phyloP scores from a whole-genome alignment of 768 basidiomycete species.

The Xerocomellus amylosporus region DNA sequence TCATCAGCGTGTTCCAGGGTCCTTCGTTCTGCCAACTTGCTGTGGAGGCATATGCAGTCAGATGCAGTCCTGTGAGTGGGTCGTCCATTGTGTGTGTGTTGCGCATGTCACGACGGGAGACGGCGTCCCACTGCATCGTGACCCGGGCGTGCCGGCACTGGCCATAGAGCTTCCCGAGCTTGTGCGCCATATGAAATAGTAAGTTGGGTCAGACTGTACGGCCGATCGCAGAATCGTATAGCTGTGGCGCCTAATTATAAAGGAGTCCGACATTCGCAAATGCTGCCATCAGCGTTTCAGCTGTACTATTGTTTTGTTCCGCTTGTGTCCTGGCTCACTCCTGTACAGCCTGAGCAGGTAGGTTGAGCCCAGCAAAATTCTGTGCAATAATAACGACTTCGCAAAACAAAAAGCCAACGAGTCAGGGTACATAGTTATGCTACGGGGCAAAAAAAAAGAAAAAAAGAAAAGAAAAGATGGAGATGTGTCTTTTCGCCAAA shows the following conservation, averaged over 20 bases:
- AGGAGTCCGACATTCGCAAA: too few relatives aligned
- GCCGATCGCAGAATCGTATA: too few relatives aligned
- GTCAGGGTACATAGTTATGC: constrained; percentile 1
- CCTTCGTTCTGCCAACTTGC: neutral
- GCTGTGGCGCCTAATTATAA: too few relatives aligned
- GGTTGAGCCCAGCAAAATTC: neutral
- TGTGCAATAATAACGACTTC: neutral
- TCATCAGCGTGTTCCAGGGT: neutral
- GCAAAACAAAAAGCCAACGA: neutral
- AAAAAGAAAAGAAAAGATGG: neutral
- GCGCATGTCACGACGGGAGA: neutral
- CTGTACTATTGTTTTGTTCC: too few relatives aligned
- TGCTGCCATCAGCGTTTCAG: too few relatives aligned
- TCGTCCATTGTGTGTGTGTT: neutral
- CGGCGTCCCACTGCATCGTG: too few relatives aligned
- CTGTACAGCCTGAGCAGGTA: neutral
- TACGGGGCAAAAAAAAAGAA: neutral
- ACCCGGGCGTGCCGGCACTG: too few relatives aligned
- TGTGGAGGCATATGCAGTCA: neutral
- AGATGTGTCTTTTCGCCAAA: neutral
- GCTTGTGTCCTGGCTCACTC: too few relatives aligned
- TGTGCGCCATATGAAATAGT: too few relatives aligned
- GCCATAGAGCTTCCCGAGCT: too few relatives aligned
- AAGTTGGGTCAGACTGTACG: too few relatives aligned
- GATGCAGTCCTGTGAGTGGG: neutral